Conservation (phyloP, 805 yeast species). For the Schizosaccharomyces lindneri region DNA sequence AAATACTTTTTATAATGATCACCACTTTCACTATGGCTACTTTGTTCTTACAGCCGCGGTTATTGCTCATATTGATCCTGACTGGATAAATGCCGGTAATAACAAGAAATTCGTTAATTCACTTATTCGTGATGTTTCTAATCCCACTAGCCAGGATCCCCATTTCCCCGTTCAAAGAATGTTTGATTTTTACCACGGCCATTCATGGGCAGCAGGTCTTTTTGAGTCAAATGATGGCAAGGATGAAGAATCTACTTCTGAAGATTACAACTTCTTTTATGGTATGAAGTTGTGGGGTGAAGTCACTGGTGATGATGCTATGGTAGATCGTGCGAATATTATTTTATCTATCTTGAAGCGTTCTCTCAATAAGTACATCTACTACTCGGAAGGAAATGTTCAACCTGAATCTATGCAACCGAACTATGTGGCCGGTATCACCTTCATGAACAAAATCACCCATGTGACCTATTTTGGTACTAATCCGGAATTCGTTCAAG, state of each 20-base stretch:
- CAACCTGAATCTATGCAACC: slow-evolving; percentile 26
- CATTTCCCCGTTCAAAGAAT: slow-evolving; percentile 40
- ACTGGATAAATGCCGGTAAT: slow-evolving; percentile 23
- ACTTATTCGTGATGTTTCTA: slow-evolving; percentile 41
- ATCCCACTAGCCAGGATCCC: slow-evolving; percentile 27
- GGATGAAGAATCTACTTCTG: slow-evolving; percentile 47
- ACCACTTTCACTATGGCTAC: slow-evolving; percentile 73
- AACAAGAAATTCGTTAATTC: slow-evolving; percentile 31
- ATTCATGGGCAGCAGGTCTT: slow-evolving; percentile 52
- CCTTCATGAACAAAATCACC: slow-evolving; percentile 47
- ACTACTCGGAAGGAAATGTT: slow-evolving; percentile 23
- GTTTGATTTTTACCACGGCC: slow-evolving; percentile 54
- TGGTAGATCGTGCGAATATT: slow-evolving; percentile 32
- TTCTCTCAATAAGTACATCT: slow-evolving; percentile 31
- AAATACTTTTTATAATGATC: slow-evolving; percentile 57
- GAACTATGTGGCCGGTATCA: slow-evolving; percentile 44
- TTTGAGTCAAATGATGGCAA: slow-evolving; percentile 40
- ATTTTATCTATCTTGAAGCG: slow-evolving; percentile 31
- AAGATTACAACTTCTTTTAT: slow-evolving; percentile 44
- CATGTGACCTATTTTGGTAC: slow-evolving; percentile 50
- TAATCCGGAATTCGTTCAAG: slow-evolving; percentile 39
- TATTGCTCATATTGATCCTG: slow-evolving; percentile 37
- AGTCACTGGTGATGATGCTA: slow-evolving; percentile 25
- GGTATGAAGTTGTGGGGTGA: slow-evolving; percentile 48
- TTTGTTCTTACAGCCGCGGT: slow-evolving; percentile 64